Evolutionary conservation across 805 yeast genomes (phyloP).

Genomic region (Yarrowia divulgata): DNA sequence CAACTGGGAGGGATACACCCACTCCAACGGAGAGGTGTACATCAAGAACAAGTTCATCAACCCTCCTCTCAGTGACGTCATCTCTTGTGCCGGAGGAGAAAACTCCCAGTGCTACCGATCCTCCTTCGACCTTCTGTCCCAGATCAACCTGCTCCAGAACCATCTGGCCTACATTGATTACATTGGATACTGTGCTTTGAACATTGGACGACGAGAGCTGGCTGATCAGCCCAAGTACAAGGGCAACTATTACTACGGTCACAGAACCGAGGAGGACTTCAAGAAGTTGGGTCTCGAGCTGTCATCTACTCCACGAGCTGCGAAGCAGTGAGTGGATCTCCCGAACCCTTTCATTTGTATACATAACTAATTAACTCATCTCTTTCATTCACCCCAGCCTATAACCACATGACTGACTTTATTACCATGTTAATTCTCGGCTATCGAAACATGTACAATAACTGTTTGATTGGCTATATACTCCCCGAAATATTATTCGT

Average conservation of each 20-base stretch:
- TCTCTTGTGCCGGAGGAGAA: constrained; percentile 12
- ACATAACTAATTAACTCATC: too few relatives aligned
- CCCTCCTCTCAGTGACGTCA: neutral
- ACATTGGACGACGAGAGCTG: constrained; percentile 6
- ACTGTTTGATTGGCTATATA: too few relatives aligned
- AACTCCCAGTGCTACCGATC: constrained; percentile 9
- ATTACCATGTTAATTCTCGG: too few relatives aligned
- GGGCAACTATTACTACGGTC: neutral
- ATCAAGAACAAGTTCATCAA: neutral
- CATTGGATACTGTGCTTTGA: constrained; percentile 10
- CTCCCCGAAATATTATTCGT: too few relatives aligned
- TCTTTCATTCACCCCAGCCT: too few relatives aligned
- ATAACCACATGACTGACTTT: too few relatives aligned
- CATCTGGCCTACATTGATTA: constrained; percentile 11
- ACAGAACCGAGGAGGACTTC: neutral
- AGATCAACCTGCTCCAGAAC: constrained; percentile 9
- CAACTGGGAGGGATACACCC: constrained; percentile 26
- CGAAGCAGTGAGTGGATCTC: neutral
- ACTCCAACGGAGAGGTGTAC: constrained; percentile 19
- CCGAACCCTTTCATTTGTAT: too few relatives aligned
- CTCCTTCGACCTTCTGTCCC: neutral
- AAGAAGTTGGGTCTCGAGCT: neutral
- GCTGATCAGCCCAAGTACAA: neutral
- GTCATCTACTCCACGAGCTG: neutral
- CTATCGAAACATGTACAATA: too few relatives aligned